Evolutionary conservation across 2,329 filamentous ascomycete species (phyloP).

Genomic region (Mycosphaerelloides madeirae): DNA sequence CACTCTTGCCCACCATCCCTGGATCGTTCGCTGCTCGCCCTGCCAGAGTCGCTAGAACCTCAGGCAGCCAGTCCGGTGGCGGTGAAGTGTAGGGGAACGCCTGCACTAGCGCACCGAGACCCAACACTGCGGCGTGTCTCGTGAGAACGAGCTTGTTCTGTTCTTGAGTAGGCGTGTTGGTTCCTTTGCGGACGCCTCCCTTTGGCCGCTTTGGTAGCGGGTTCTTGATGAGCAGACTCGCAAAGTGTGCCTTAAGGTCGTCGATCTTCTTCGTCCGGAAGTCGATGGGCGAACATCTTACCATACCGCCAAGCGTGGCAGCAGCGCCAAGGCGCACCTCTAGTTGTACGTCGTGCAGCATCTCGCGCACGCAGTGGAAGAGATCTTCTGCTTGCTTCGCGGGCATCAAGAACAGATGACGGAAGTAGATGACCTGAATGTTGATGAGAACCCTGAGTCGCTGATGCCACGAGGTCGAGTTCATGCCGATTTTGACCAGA

Average conservation of each 20-base stretch:
- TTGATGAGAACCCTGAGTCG: constrained; percentile 91
- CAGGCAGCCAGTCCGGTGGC: constrained; percentile 89
- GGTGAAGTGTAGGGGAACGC: constrained; percentile 95
- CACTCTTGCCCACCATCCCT: constrained; percentile 90
- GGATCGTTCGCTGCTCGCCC: constrained; percentile 80
- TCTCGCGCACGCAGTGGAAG: constrained; percentile 89
- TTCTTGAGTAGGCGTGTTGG: constrained; percentile 63
- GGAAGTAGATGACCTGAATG: constrained; percentile 98
- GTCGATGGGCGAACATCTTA: constrained; percentile 80
- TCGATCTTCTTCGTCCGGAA: constrained; percentile 75
- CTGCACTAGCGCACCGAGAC: constrained; percentile 83
- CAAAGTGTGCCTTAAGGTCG: constrained; percentile 73
- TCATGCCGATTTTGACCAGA: constrained; percentile 81
- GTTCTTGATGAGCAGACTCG: constrained; percentile 70
- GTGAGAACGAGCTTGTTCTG: constrained; percentile 72
- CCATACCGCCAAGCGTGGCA: constrained; percentile 92
- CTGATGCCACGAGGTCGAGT: constrained; percentile 88
- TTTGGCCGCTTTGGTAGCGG: constrained; percentile 71
- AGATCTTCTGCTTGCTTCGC: constrained; percentile 69
- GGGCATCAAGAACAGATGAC: constrained; percentile 82
- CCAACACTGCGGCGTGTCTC: constrained; percentile 85
- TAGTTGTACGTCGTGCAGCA: constrained; percentile 86
- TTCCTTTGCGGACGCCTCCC: constrained; percentile 39
- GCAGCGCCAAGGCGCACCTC: constrained; percentile 93
- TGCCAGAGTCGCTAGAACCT: constrained; percentile 80